phyloP scores from a whole-genome alignment of 345 rosid genomes.

The Murraya paniculata region DNA sequence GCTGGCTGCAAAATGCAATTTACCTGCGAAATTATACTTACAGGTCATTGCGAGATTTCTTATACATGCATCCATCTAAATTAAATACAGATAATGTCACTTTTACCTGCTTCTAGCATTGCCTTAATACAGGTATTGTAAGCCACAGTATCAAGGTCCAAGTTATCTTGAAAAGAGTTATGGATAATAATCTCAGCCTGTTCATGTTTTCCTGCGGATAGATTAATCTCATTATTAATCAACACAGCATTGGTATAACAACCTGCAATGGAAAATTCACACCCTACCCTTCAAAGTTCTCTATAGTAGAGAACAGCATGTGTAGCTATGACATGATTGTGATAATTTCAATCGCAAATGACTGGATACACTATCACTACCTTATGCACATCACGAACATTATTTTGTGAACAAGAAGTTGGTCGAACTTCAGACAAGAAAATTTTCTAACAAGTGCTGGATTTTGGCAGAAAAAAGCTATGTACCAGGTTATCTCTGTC shows the following conservation, averaged over 20 bases:
- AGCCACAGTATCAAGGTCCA: slow-evolving; percentile 73
- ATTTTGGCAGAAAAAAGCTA: not conserved
- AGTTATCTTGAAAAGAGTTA: slow-evolving; percentile 34
- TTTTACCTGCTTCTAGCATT: slow-evolving; percentile 78
- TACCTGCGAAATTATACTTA: slow-evolving; percentile 44
- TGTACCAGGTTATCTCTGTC: not conserved
- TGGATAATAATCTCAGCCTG: slow-evolving; percentile 57
- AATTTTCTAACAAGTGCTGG: not conserved
- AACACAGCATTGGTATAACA: not conserved
- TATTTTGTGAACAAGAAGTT: not conserved
- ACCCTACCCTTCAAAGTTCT: not conserved
- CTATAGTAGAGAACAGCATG: not conserved
- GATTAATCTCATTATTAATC: slow-evolving; percentile 12
- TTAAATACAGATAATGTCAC: not conserved
- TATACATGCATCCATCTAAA: slow-evolving; percentile 4
- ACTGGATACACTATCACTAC: not conserved
- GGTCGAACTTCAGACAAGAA: not conserved
- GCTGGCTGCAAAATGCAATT: slow-evolving; percentile 53
- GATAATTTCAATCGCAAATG: not conserved
- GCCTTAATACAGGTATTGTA: slow-evolving; percentile 86
- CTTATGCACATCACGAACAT: not conserved
- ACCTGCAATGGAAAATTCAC: not conserved
- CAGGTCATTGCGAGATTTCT: slow-evolving; percentile 21
- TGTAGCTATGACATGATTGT: not conserved
- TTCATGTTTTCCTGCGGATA: slow-evolving; percentile 56